A percentile compares a stretch with the other conserved stretches of the same genome.
phyloP scores from a whole-genome alignment of 108 stramenopile genomes.

The Skeletonema costatum region DNA sequence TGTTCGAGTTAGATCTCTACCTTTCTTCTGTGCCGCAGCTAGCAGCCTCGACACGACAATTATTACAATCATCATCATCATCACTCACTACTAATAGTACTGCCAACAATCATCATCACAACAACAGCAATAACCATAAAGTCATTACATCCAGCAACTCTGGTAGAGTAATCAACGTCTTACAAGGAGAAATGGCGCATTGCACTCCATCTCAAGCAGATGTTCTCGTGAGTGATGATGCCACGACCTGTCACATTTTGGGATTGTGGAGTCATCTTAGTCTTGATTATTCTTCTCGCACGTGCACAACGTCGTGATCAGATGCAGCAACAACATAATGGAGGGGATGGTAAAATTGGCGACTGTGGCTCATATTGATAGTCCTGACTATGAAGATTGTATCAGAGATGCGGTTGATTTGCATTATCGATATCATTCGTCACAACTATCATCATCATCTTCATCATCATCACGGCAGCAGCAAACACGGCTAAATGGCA shows the following conservation, averaged over 20 bases:
- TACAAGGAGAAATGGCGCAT: slow-evolving; percentile 54
- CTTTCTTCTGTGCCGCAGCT: slow-evolving; percentile 22
- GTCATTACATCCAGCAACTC: slow-evolving; percentile 31
- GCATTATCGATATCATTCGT: slow-evolving; percentile 60
- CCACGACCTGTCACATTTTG: slow-evolving; percentile 88
- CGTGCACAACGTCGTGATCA: too few species aligned
- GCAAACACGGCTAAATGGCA: slow-evolving; percentile 1
- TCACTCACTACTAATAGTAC: too few species aligned
- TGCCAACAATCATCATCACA: not conserved
- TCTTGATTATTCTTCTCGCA: too few species aligned
- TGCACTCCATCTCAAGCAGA: slow-evolving; percentile 39
- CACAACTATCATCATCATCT: slow-evolving; percentile 10
- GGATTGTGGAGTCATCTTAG: slow-evolving; percentile 61
- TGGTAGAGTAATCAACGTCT: slow-evolving; percentile 40
- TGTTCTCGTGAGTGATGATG: slow-evolving; percentile 65
- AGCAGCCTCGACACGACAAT: slow-evolving; percentile 4
- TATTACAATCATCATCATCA: not conserved
- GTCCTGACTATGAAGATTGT: slow-evolving; percentile 59
- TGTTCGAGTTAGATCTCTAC: slow-evolving; percentile 30
- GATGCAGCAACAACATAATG: too few species aligned
- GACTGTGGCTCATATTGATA: slow-evolving; percentile 75
- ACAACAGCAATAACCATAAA: not conserved
- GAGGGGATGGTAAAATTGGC: slow-evolving; percentile 19
- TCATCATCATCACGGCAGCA: not conserved
- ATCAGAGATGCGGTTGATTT: slow-evolving; percentile 61